Base-by-base conservation (phyloP, 225 moss, liverwort and hornwort species). In the Physcomitrellopsis africana region DNA sequence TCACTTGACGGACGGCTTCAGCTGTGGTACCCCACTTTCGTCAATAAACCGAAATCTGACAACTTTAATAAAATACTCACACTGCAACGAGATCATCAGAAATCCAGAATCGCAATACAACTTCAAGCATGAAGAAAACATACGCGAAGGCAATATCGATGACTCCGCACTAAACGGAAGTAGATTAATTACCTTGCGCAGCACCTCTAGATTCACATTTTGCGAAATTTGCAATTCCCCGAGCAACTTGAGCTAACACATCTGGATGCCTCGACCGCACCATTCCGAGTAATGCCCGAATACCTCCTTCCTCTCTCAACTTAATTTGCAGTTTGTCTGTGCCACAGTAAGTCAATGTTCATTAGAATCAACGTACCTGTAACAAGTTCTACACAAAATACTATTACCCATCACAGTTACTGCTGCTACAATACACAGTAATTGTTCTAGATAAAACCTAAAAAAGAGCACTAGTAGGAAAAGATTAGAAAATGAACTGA, bases 181-280 rank as follows among this genome's bases (percentile, higher is more conserved):
- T 9, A n/a, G 47, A 17, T 13, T 78, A 18, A 7, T 75, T 78
- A 86, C 94, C 96, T 89, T 99, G 97, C 18, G 93, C 95, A 79
- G 97, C 97, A 64, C 97, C 90, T 84, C 93, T 87, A 64, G 97
- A 99, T 84, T 99, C 97, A 57, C 97, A 99, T 75, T 99, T 99
- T 26, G 97, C 97, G 77, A 99, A 95, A 67, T 99, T 99, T 26
- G 97, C 97, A 69, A 99, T 93, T 73, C 97, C 97, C 49, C 95
- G 90, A 49, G 94, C 97, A 57, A 99, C 97, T 86, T 99, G 95
- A 17, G 97, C 97, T 65, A 99, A 90, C 63, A 99, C 95, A 87
- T 99, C 97, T 54, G 97, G 91, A 76, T 99, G 97, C 62, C 91
- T 79, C 59, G 97, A 95, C 70, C 93, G 87, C 59, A 99, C 97